Percentiles rank a stretch among this genome's conserved stretches.
Evolutionary conservation across 2,329 filamentous ascomycete genomes (phyloP).

Genomic region (Paraconiothyrium brasiliense): DNA sequence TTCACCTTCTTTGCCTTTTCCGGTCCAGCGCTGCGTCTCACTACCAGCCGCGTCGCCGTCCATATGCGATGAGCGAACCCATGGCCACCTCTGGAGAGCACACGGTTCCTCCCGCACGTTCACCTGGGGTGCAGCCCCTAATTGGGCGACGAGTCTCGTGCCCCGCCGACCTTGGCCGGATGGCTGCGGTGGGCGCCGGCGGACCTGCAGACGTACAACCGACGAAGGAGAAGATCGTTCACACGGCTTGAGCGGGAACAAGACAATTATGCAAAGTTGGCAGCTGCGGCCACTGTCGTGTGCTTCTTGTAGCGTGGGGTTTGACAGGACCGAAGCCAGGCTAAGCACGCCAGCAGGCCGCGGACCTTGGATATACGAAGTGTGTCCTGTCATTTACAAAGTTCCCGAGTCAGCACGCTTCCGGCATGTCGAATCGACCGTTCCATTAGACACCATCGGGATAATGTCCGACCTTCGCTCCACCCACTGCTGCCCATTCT

Average conservation of each 20-base stretch:
- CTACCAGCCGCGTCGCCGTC: neutral
- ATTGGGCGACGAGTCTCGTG: neutral
- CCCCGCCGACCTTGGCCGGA: conserved; percentile 12
- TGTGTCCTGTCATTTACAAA: neutral
- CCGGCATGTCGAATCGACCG: neutral
- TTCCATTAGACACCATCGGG: neutral
- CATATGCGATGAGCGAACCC: neutral
- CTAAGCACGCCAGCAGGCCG: neutral
- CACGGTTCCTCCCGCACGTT: conserved; percentile 6
- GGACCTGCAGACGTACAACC: neutral
- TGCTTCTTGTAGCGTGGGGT: neutral
- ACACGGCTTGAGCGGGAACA: neutral
- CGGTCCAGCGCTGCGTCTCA: neutral
- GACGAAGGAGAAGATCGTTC: neutral
- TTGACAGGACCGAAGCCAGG: neutral
- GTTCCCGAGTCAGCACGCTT: neutral
- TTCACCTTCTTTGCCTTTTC: neutral
- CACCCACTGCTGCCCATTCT: neutral
- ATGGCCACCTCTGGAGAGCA: neutral
- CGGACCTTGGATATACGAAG: neutral
- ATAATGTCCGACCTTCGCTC: neutral
- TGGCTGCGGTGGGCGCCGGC: neutral
- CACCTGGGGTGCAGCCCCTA: neutral
- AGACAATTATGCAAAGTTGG: neutral
- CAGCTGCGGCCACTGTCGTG: neutral